A percentile compares a stretch with the other conserved stretches of the same genome.
Conservation (phyloP, 169 alveolate genomes). For the Perkinsus olseni region DNA sequence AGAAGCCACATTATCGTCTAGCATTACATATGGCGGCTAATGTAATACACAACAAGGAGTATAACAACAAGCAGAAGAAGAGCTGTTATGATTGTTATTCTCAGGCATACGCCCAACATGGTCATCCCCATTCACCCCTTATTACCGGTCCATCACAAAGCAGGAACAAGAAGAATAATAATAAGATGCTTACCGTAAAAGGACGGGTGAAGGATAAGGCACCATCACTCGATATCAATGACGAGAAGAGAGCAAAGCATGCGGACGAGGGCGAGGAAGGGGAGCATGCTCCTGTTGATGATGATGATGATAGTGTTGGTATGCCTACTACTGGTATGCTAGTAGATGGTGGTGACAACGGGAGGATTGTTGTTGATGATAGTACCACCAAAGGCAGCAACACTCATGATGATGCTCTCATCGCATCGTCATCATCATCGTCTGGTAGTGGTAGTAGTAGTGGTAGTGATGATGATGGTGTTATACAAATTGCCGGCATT, state of each 20-base stretch:
- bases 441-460: neutral
- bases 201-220: no score
- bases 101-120: neutral
- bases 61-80: neutral
- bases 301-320: no score
- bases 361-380: no score
- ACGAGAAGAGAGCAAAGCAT: neutral
- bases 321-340: no score
- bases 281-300: no score
- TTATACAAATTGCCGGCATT: no score
- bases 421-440: no score
- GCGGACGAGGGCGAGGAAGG: no score
- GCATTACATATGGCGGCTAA: neutral
- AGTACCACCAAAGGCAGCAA: neutral
- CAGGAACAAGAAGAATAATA: no score
- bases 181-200: no score
- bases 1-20: neutral
- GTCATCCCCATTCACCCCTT: neutral
- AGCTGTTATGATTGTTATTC: neutral
- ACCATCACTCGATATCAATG: neutral
- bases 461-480: neutral
- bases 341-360: neutral
- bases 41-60: neutral
- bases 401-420: neutral
- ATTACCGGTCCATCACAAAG: no score